Evolutionary conservation across 2,329 filamentous ascomycete species (phyloP), one percentile per base, ranked within the genome.

Genomic region (Westerdykella sp.): DNA sequence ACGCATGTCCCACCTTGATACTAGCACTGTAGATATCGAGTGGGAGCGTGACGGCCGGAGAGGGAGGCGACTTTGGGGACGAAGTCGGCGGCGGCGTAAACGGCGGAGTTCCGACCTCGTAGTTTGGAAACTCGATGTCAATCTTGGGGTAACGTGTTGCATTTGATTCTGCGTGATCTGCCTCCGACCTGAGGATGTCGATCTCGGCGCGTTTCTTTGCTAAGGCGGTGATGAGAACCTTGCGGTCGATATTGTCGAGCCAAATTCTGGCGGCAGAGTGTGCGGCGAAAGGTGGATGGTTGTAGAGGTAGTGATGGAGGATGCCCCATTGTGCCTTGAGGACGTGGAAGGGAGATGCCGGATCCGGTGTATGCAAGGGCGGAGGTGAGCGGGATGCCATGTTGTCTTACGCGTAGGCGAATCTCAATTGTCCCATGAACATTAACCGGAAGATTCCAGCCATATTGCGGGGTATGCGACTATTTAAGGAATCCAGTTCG

Each of bases 181-280:
- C 16, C 44, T 50, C 45, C 6, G 31, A 14, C n/a, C 25, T 31
- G 7, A 45, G 42, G 30, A 49, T 41, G 11, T 49, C 43, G 25
- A 47, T 25, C 31, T 50, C 44, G 7, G 42, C 41, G 21, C 32
- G 37, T 22, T 48, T 42, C 34, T 51, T 51, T 4, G 38, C 42
- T 5, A 50, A 37, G 16, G 42, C 35, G 22, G 41, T 44, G 32
- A 48, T 37, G 5, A 55, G 37, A 5, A 51, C 28, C 13, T 34
- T n/a, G 14, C 16, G 36, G n/a, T 45, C 39, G 11, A 49, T 12
- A 6, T 14, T 34, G 9, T 13, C 31, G 10, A 47, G 22, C 45
- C 45, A 50, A 16, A 4, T 22, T 5, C 32, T 31, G 21, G 16
- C 30, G 22, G 39, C 21, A 15, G 16, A 6, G 2, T 37, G 40